Evolutionary conservation across 257 asterid genomes (phyloP).

Genomic region (Nicotiana knightiana): DNA sequence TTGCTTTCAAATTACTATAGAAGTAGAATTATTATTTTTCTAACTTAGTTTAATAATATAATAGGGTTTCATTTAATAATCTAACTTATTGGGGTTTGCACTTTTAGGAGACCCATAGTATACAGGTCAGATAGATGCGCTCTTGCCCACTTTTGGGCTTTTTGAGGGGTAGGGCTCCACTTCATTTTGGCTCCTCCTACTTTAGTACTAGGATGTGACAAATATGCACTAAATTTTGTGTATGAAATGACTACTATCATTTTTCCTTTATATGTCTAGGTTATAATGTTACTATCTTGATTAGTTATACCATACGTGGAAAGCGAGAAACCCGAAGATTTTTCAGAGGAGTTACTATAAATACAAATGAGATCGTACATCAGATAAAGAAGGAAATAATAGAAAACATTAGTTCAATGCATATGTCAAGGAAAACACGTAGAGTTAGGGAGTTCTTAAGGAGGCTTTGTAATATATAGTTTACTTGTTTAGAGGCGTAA

Average conservation of each 20-base stretch:
- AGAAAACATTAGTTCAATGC: too few species aligned
- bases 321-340: too few species aligned
- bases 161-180: neutral
- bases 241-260: neutral
- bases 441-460: too few species aligned
- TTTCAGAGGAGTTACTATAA: too few species aligned
- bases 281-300: neutral
- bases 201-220: neutral
- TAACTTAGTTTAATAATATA: neutral
- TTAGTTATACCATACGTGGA: too few species aligned
- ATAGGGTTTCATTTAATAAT: neutral
- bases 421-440: too few species aligned
- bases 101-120: constrained; percentile 11
- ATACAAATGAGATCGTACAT: too few species aligned
- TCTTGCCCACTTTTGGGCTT: constrained; percentile 20
- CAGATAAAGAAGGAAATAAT: too few species aligned
- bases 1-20: constrained; percentile 48
- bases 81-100: constrained; percentile 9
- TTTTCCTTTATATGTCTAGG: neutral
- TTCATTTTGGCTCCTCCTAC: constrained; percentile 9
- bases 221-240: constrained; percentile 4
- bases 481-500: too few species aligned
- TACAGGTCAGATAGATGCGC: constrained; percentile 13
- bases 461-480: too few species aligned
- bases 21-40: neutral